Percentiles rank a stretch among this genome's conserved stretches.
phyloP scores from a whole-genome alignment of 768 basidiomycete genomes.

The Leccinum aurantiacum region DNA sequence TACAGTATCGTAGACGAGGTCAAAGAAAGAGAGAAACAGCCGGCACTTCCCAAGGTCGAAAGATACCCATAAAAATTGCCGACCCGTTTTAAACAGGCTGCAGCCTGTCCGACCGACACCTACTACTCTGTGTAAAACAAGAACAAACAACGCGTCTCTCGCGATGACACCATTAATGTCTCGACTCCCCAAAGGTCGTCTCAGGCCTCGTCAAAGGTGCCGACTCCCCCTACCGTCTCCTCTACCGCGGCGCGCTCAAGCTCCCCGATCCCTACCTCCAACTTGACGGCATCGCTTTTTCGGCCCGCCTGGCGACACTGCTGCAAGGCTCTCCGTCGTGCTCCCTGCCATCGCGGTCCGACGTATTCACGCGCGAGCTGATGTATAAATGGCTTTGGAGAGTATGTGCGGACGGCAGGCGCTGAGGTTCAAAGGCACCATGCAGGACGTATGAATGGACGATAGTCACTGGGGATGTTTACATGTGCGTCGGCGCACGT shows the following conservation, averaged over 20 bases:
- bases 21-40: no score
- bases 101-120: no score
- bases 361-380: constrained; percentile 35
- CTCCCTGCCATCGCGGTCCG: constrained; percentile 20
- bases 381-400: constrained; percentile 72
- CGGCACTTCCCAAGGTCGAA: no score
- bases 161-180: background rate
- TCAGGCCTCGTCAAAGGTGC: no score
- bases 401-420: constrained; percentile 76
- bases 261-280: constrained; percentile 69
- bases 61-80: no score
- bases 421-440: constrained; percentile 52
- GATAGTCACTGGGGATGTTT: constrained; percentile 49
- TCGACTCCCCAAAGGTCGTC: constrained; percentile 22
- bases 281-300: constrained; percentile 75
- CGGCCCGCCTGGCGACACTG: constrained; percentile 39
- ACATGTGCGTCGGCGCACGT: constrained; percentile 31
- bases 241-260: constrained; percentile 75
- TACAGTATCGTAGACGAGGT: no score
- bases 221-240: constrained; percentile 43
- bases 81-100: no score
- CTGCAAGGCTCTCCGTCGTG: no score
- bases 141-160: background rate
- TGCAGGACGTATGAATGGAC: constrained; percentile 59
- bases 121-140: background rate